Percentiles rank a stretch among this genome's conserved stretches.
These are phyloP conservation scores for Onygenales sp. DNA, from an alignment of 2,329 filamentous ascomycete species.

Conservation along the genomic window DNA sequence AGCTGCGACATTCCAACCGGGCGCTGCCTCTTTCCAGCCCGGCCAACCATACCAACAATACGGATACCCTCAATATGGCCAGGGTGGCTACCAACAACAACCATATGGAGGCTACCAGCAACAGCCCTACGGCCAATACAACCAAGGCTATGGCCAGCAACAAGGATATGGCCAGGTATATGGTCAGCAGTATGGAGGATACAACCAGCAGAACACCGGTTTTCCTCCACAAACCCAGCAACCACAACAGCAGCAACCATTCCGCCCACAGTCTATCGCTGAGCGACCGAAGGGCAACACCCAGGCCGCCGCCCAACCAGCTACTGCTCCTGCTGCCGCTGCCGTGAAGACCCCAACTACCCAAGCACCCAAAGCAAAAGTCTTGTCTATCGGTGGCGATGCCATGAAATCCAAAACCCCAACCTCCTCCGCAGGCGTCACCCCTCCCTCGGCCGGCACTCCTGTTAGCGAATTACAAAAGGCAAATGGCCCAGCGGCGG, in stretches of 20 bases:
- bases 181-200: slow-evolving; percentile 35
- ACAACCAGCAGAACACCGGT: slow-evolving; percentile 31
- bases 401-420: slow-evolving; percentile 62
- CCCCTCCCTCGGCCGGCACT: slow-evolving; percentile 40
- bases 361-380: slow-evolving; percentile 47
- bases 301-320: slow-evolving; percentile 27
- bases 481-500: slow-evolving; percentile 35
- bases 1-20: slow-evolving; percentile 63
- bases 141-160: slow-evolving; percentile 35
- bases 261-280: slow-evolving; percentile 14
- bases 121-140: slow-evolving; percentile 41
- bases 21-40: slow-evolving; percentile 60
- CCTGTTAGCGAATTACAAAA: slow-evolving; percentile 38
- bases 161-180: slow-evolving; percentile 37
- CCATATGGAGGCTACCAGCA: slow-evolving; percentile 45
- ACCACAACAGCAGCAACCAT: slow-evolving; percentile 36
- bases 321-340: slow-evolving; percentile 8
- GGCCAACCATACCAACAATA: slow-evolving; percentile 58
- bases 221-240: slow-evolving; percentile 27
- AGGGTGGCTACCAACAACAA: slow-evolving; percentile 37
- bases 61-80: slow-evolving; percentile 41
- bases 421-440: slow-evolving; percentile 47
- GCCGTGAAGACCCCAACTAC: slow-evolving; percentile 19
- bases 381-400: slow-evolving; percentile 50
- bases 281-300: slow-evolving; percentile 6